A percentile compares a stretch with the other conserved stretches of the same genome.
These are phyloP conservation scores for Penstemon eatonii DNA, from an alignment of 257 asterid genomes.

Conservation along the genomic window DNA sequence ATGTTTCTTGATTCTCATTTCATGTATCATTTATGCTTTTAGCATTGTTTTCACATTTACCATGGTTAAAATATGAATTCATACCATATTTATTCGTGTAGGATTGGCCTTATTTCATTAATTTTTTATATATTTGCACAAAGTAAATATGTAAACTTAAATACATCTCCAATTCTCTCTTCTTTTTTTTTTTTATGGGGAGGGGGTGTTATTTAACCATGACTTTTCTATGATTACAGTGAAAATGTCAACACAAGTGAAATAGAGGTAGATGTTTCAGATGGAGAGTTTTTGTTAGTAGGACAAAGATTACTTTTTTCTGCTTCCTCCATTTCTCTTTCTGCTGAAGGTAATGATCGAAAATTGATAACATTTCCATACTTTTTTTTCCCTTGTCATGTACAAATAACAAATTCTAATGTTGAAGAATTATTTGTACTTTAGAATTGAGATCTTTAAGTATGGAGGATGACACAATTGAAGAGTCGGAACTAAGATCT, in stretches of 20 bases:
- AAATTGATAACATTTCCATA: neutral
- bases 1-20: neutral
- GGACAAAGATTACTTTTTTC: constrained; percentile 62
- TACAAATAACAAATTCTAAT: neutral
- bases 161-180: no score
- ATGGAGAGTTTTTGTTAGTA: constrained; percentile 48
- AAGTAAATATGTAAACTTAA: no score
- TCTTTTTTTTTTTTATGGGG: no score
- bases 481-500: neutral
- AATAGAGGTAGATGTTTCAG: constrained; percentile 47
- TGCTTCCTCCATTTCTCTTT: constrained; percentile 70
- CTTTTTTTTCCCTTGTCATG: constrained; percentile 2
- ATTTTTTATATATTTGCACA: no score
- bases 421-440: constrained; percentile 4
- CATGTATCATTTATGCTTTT: no score
- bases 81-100: no score
- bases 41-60: no score
- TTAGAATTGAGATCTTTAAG: constrained; percentile 56
- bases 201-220: no score
- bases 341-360: constrained; percentile 61
- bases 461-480: constrained; percentile 36
- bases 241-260: constrained; percentile 48
- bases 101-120: no score
- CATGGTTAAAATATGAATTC: no score
- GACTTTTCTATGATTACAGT: constrained; percentile 22